Conservation (phyloP, 441 rosid species). For the Populus hybrid region DNA sequence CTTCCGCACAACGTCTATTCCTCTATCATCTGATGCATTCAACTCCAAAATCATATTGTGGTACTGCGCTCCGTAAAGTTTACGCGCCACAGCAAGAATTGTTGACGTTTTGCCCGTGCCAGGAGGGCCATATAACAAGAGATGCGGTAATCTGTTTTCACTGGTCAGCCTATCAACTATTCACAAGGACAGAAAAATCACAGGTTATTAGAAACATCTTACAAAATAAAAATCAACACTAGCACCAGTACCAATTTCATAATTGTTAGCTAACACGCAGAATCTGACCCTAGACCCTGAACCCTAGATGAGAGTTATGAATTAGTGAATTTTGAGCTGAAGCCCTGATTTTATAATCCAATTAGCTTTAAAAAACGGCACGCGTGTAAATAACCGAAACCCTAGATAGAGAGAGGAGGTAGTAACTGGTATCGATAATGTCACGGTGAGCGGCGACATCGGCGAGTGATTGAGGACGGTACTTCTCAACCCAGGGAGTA, state of each 20-base stretch:
- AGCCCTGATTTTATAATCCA: background rate
- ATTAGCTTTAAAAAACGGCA: background rate
- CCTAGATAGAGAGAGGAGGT: constrained; percentile 17
- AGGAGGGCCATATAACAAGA: constrained; percentile 90
- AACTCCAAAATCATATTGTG: constrained; percentile 93
- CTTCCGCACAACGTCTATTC: constrained; percentile 89
- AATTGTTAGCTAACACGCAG: background rate
- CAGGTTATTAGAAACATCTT: background rate
- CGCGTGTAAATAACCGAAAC: constrained; percentile 11
- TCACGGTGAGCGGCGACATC: constrained; percentile 99
- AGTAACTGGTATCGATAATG: constrained; percentile 86
- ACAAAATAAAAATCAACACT: background rate
- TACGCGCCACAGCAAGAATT: constrained; percentile 87
- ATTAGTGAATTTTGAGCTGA: background rate
- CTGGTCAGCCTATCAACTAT: constrained; percentile 90
- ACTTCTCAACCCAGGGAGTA: constrained; percentile 95
- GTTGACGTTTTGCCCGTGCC: constrained; percentile 98
- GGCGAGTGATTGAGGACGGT: constrained; percentile 94
- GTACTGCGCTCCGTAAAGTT: constrained; percentile 82
- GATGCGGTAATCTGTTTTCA: constrained; percentile 93
- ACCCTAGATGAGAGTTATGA: background rate
- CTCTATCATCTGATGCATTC: constrained; percentile 95
- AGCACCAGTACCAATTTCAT: background rate
- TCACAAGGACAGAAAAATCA: background rate
- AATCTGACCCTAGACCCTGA: background rate